Conservation (phyloP, 129 eudicot species). For the Flaveria bidentis region DNA sequence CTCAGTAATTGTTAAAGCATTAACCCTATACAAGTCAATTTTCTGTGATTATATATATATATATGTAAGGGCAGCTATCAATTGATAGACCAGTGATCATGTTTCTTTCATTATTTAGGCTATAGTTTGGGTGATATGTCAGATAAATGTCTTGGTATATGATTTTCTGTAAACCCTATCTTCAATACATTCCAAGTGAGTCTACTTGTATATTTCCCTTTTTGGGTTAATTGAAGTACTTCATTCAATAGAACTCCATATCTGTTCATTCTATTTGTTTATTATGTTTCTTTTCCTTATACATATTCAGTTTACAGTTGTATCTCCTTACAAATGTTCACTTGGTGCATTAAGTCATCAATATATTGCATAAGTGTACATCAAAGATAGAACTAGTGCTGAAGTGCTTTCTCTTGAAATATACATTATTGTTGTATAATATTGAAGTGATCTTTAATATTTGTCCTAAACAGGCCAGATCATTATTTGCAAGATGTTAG, state of each 20-base stretch:
- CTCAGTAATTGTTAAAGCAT: not conserved
- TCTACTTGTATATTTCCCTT: no score
- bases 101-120: not conserved
- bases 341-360: not conserved
- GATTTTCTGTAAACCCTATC: no score
- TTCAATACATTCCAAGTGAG: no score
- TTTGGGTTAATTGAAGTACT: no score
- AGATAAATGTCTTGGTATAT: no score
- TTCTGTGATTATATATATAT: not conserved
- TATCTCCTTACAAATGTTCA: not conserved
- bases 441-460: not conserved
- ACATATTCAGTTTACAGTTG: not conserved
- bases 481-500: slow-evolving; percentile 75
- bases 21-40: not conserved
- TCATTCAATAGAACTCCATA: no score
- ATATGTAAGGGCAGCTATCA: not conserved
- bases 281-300: not conserved
- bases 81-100: slow-evolving; percentile 1
- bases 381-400: slow-evolving; percentile 10
- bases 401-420: not conserved
- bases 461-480: slow-evolving; percentile 68
- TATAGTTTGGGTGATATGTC: no score
- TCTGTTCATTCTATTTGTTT: no score
- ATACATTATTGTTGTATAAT: slow-evolving; percentile 2
- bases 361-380: not conserved